Base-by-base conservation (phyloP, 2,329 filamentous ascomycete genomes). In the Monilinia aucupariae region DNA sequence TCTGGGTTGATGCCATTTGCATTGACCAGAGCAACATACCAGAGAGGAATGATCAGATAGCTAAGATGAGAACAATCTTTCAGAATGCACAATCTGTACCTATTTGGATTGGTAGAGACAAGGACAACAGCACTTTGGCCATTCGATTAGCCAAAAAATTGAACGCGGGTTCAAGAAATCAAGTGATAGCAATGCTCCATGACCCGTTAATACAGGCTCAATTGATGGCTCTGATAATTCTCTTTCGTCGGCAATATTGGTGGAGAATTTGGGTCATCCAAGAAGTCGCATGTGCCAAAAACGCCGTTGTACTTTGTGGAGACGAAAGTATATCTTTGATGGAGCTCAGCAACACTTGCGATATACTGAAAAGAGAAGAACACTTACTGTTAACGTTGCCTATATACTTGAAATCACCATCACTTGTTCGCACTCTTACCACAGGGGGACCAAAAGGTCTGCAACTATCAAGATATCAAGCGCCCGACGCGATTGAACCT, bases 241-340 rank as follows among this genome's bases (percentile, higher is more conserved):
- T 79, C 2, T 78, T 79, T 69, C 69, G 75, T 55, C 68, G 76
- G 10, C 67, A 69, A 2, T 79, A 77, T 73, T 78, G 77, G 64
- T 75, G 72, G 50, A 69, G 76, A 4, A 73, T 76, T 0, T 79
- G 77, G 78, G 74, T 79, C 1, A 73, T 79, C 0, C 77, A 79
- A 65, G 78, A 79, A 65, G 73, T 79, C 17, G 73, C 74, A 0
- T 69, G 76, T 32, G 76, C 77, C 0, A 66, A 64, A 34, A 64
- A 67, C 4, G 74, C 74, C 6, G 69, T 64, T 4, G 68, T 80
- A 0, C 74, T 75, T 52, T 78, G 77, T 64, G 78, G 77, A 1
- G 45, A 64, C 0, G 70, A 76, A 4, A 59, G 59, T 1, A 74
- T 78, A 6, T 52, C 67, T 1, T 79, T 77, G 77, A 62, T 67